Base-by-base conservation (phyloP, 257 asterid species). In the Capsicum rhomboideum region DNA sequence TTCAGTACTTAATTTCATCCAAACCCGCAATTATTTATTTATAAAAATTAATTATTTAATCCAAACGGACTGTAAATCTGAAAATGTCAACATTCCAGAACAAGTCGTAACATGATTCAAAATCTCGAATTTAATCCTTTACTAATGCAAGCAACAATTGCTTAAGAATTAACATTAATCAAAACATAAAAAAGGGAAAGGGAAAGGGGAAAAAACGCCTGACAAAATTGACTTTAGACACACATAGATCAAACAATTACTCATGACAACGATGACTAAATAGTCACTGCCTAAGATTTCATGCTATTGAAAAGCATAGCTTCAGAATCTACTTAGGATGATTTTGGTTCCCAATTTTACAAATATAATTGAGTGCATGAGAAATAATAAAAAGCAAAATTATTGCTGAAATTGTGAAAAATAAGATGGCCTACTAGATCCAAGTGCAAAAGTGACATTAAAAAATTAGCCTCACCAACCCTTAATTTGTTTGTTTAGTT, bases 261-360 rank as follows among this genome's bases (percentile, higher is more conserved):
- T 90, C 94, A 93, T 92, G 86, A 86, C 87, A 46, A 77, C 29
- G 84, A 61, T 86, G 94, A 92, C 90, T 91, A 88, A 75, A 79
- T 42, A 83, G 86, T 89, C 91, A 89, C 68, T 46, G 82, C 85
- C 71, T 61, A 31, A 78, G 87, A 93, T 91, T 64, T 79, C 91
- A 88, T 95, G 95, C 86, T 86, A 68, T 64, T 88, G 63, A 92
- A 95, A 95, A 93, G 97, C 87, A 79, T 78, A 67, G 86, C 96
- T 87, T 82, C 74, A 89, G 88, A 86, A 95, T 95, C 97, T 93
- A 85, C 85, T 82, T 78, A 20, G 87, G 86, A 92, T 94, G 87
- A 93, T 92, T 90, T 72, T 87, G 87, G 89, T 87, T 85, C 86
- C 83, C 86, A 85, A 55, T 82, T 86, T 44, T 26, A 50, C 11